Conservation (phyloP, 75 land plant genomes). For the Pseudotsuga menziesii region DNA sequence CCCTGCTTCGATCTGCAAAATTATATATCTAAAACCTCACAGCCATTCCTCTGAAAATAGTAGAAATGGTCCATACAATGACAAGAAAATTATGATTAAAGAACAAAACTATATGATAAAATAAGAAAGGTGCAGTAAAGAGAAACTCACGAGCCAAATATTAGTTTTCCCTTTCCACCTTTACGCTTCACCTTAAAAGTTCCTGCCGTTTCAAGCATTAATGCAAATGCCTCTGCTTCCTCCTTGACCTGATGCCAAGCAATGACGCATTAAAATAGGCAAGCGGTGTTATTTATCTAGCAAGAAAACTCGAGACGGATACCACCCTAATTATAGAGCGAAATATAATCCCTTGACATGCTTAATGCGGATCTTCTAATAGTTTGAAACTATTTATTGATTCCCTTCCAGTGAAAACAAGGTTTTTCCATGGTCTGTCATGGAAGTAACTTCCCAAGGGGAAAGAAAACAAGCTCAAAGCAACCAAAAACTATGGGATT, state of each 20-base stretch:
- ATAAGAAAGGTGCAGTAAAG: not conserved
- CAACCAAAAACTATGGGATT: too few species aligned
- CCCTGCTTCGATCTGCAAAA: not conserved
- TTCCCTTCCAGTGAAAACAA: not conserved
- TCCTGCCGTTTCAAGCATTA: constrained; percentile 73
- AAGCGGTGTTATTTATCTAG: not conserved
- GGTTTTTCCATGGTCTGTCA: not conserved
- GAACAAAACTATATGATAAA: not conserved
- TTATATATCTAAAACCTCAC: not conserved
- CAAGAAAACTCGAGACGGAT: not conserved
- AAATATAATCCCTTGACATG: not conserved
- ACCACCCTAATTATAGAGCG: not conserved
- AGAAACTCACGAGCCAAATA: constrained; percentile 80
- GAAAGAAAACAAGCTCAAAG: not conserved
- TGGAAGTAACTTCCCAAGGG: not conserved
- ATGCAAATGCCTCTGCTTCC: constrained; percentile 81
- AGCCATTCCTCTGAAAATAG: not conserved
- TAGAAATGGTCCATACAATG: constrained; percentile 1
- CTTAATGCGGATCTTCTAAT: not conserved
- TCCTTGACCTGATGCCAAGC: constrained; percentile 62
- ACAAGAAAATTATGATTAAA: not conserved
- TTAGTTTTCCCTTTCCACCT: constrained; percentile 81
- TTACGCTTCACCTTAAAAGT: constrained; percentile 79
- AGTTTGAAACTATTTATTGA: not conserved
- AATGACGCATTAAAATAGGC: constrained; percentile 1